phyloP scores from a whole-genome alignment of 2,329 filamentous ascomycete species.

The Phoma sp. region DNA sequence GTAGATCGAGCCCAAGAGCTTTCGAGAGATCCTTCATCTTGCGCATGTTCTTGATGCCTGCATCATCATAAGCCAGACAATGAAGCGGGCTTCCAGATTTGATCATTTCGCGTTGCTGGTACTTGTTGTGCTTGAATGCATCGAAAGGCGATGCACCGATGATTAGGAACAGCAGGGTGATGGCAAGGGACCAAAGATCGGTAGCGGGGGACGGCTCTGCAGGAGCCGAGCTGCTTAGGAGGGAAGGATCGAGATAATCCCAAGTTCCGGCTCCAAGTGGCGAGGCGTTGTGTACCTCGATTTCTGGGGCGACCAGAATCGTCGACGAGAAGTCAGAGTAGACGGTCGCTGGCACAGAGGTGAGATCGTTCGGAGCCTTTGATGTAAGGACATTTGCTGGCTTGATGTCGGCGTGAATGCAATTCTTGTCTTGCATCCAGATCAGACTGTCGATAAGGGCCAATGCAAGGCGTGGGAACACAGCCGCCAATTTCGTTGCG shows the following conservation, averaged over 20 bases:
- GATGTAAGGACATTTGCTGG: conserved; percentile 54
- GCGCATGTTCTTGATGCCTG: conserved; percentile 36
- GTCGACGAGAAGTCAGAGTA: conserved; percentile 57
- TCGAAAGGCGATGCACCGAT: conserved; percentile 53
- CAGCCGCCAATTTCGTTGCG: conserved; percentile 42
- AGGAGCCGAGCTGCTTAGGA: conserved; percentile 28
- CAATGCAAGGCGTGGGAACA: conserved; percentile 52
- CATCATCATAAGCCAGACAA: conserved; percentile 49
- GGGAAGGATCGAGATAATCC: conserved; percentile 54
- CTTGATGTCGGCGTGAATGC: conserved; percentile 57
- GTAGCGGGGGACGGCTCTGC: conserved; percentile 44
- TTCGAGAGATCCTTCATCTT: conserved; percentile 39
- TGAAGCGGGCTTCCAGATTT: conserved; percentile 52
- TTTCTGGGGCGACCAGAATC: conserved; percentile 21
- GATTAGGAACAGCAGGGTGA: conserved; percentile 54
- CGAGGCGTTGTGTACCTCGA: conserved; percentile 21
- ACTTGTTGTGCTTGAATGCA: conserved; percentile 50
- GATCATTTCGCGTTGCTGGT: conserved; percentile 54
- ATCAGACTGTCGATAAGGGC: conserved; percentile 51
- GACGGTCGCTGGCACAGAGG: conserved; percentile 29
- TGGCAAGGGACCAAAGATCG: conserved; percentile 56
- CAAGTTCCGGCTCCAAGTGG: conserved; percentile 55
- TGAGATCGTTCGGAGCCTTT: conserved; percentile 27
- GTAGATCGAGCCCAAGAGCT: conserved; percentile 33
- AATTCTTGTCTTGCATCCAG: conserved; percentile 51